These are phyloP conservation scores for Alternaria arborescens DNA, from an alignment of 2,329 filamentous ascomycete genomes.

Conservation along the genomic window DNA sequence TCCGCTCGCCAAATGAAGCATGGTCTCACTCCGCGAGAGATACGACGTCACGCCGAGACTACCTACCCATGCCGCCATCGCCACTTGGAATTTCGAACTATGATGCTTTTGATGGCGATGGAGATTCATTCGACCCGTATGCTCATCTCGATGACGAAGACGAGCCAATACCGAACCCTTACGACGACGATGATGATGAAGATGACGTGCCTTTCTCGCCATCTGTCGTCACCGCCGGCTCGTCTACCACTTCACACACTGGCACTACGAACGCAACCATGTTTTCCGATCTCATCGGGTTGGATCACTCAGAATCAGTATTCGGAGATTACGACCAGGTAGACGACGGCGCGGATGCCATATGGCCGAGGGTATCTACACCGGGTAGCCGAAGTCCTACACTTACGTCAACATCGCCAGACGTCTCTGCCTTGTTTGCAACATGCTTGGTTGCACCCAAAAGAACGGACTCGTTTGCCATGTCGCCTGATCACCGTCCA, in stretches of 20 bases:
- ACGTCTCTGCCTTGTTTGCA: constrained; percentile 29
- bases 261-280: constrained; percentile 13
- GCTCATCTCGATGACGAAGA: constrained; percentile 44
- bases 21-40: constrained; percentile 33
- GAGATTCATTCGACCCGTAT: constrained; percentile 41
- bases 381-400: background rate
- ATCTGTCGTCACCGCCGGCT: constrained; percentile 19
- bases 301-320: constrained; percentile 34
- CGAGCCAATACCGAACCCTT: constrained; percentile 18
- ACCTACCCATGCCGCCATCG: constrained; percentile 48
- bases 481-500: constrained; percentile 25
- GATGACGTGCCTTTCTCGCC: constrained; percentile 27
- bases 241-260: constrained; percentile 12
- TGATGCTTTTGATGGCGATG: constrained; percentile 53
- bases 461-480: constrained; percentile 26
- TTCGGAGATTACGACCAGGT: constrained; percentile 38
- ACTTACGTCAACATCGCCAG: constrained; percentile 25
- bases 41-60: constrained; percentile 33
- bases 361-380: constrained; percentile 31
- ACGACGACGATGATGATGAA: constrained; percentile 21
- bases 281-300: constrained; percentile 31
- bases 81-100: constrained; percentile 55
- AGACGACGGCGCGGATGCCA: constrained; percentile 30
- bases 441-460: constrained; percentile 12
- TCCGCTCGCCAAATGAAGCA: constrained; percentile 46